Evolutionary conservation across 768 basidiomycete species (phyloP), one percentile per base, ranked within the genome.

Genomic region (Lentinula guzmanii): DNA sequence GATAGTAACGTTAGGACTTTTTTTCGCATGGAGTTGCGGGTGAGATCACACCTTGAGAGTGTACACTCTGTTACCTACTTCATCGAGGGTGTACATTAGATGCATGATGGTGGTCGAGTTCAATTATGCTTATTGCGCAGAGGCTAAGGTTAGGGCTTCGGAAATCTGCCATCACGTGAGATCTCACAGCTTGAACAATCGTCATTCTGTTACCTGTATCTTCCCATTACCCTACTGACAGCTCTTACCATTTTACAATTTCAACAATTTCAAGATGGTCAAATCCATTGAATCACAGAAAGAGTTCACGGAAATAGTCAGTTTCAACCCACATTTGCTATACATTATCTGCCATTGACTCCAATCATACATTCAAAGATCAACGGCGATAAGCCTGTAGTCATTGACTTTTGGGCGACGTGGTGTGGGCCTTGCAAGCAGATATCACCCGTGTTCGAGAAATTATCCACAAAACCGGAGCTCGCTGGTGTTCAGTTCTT

Each of bases 51-150:
- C 95, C 72, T 95, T 95, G 65, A 98, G 86, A 58, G 95, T 97
- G 73, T 99, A 99, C 2, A 91, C 66, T 71, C 96, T 87, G 78
- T 84, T 87, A 16, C 93, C 93, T 50, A 74, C 72, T 61, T 82
- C 83, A 68, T 93, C 90, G 50, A 90, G 65, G 15, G 89, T 90
- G 77, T 96, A 98, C 96, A 98, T 98, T 69, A 98, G 80, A 86
- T 98, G 95, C 96, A 98, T 98, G 70, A 64, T 79, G 71, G 71
- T n/a, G 60, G 42, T 43, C 18, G 31, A 9, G 3, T 21, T 21
- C 31, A 58, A 45, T 18, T 4, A 56, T 28, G 15, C 33, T 7
- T 15, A 16, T 11, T 45, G 1, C 34, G 10, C n/a, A 18, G 35
- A 4, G 10, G 18, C 21, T 54, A 54, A 21, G 53, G 53, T 54